These are phyloP conservation scores for Yamadazyma diospyri DNA, from an alignment of 1,139 yeast genomes.

Conservation along the genomic window DNA sequence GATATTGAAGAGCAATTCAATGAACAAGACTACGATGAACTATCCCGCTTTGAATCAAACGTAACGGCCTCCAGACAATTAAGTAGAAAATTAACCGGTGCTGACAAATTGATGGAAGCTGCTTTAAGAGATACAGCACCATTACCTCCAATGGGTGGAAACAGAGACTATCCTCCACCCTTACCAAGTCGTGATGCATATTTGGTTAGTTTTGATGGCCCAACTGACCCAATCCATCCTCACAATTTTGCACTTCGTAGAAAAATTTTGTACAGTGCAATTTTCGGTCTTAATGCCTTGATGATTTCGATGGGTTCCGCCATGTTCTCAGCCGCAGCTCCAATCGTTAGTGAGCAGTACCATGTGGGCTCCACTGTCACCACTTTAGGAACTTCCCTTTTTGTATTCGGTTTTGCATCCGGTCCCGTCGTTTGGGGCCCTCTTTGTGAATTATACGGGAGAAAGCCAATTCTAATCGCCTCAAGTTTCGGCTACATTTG, in stretches of 20 bases:
- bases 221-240: slow-evolving; percentile 49
- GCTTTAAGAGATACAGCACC: slow-evolving; percentile 27
- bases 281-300: slow-evolving; percentile 34
- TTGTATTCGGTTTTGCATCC: slow-evolving; percentile 43
- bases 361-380: slow-evolving; percentile 34
- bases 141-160: slow-evolving; percentile 39
- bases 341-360: slow-evolving; percentile 22
- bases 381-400: slow-evolving; percentile 38
- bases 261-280: slow-evolving; percentile 24
- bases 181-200: slow-evolving; percentile 33
- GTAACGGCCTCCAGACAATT: slow-evolving; percentile 24
- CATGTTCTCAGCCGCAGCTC: slow-evolving; percentile 32
- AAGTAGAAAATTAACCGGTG: slow-evolving; percentile 31
- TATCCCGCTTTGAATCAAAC: slow-evolving; percentile 25
- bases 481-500: slow-evolving; percentile 30
- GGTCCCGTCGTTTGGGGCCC: slow-evolving; percentile 46
- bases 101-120: slow-evolving; percentile 24
- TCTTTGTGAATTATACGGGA: slow-evolving; percentile 38
- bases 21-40: slow-evolving; percentile 20
- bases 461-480: slow-evolving; percentile 27
- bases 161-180: slow-evolving; percentile 33
- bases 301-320: slow-evolving; percentile 49
- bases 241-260: slow-evolving; percentile 39
- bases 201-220: slow-evolving; percentile 45
- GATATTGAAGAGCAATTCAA: slow-evolving; percentile 4